These are phyloP conservation scores for Aspergillus asperescens DNA, from an alignment of 495 filamentous ascomycete species.

Conservation along the genomic window DNA sequence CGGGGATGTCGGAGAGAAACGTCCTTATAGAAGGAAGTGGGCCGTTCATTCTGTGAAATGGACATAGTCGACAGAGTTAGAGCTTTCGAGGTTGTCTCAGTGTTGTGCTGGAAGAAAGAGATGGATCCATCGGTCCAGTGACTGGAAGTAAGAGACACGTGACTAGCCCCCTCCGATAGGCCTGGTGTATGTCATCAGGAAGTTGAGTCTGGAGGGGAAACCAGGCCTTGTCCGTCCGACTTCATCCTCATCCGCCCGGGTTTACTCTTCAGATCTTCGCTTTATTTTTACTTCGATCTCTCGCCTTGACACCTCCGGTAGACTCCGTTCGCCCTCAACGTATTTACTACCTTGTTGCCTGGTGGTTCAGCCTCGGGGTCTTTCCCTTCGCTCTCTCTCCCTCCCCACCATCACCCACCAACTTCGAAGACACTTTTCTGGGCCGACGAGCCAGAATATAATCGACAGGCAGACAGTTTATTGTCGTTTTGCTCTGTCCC, in stretches of 20 bases:
- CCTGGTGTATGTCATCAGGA: conserved; percentile 39
- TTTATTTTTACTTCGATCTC: neutral
- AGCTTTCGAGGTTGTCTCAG: too few relatives aligned
- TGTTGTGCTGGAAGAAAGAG: too few relatives aligned
- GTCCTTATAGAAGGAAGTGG: conserved; percentile 62
- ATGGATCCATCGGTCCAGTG: too few relatives aligned
- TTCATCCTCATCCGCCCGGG: conserved; percentile 7
- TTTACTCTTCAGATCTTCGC: neutral
- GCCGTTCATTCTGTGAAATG: conserved; percentile 15
- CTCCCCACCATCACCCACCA: conserved; percentile 3
- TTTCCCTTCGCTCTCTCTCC: conserved; percentile 20
- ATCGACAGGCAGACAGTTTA: neutral
- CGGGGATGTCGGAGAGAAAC: conserved; percentile 59
- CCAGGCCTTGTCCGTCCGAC: conserved; percentile 2
- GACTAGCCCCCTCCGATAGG: conserved; percentile 31
- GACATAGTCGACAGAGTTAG: neutral
- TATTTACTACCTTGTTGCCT: neutral
- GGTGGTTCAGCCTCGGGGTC: neutral
- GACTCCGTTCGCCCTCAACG: neutral
- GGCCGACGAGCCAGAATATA: neutral
- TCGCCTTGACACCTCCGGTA: neutral
- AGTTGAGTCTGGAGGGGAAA: conserved; percentile 29
- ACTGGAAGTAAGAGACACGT: too few relatives aligned
- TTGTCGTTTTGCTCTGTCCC: neutral
- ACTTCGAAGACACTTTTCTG: neutral